phyloP scores from a whole-genome alignment of 1,139 yeast species.

The Scheffersomyces cryptocercus region DNA sequence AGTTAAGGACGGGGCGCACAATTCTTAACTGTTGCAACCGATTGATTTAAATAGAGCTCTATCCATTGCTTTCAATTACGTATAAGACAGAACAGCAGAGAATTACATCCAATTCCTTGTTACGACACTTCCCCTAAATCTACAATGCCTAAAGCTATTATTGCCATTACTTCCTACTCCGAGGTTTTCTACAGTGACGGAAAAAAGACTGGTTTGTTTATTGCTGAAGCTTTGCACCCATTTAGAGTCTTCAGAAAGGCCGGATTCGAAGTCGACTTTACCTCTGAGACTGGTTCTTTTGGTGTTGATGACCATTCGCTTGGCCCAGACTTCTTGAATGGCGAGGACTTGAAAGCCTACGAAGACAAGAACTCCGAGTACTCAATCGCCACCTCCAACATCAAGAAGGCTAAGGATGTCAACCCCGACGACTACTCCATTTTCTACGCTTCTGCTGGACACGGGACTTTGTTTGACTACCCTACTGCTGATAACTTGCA shows the following conservation, averaged over 20 bases:
- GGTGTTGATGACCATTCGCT: conserved; percentile 59
- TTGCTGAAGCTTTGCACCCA: conserved; percentile 60
- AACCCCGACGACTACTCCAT: conserved; percentile 50
- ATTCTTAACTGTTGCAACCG: too few species aligned
- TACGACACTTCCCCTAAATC: background rate
- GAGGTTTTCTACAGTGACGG: conserved; percentile 58
- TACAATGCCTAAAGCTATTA: conserved; percentile 39
- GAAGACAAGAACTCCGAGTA: conserved; percentile 42
- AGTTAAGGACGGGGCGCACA: too few species aligned
- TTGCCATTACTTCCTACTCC: conserved; percentile 53
- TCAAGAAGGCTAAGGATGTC: conserved; percentile 46
- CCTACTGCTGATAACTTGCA: conserved; percentile 53
- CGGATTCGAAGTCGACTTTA: conserved; percentile 55
- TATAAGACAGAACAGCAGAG: too few species aligned
- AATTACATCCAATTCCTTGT: too few species aligned
- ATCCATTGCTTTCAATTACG: too few species aligned
- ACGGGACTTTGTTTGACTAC: conserved; percentile 60
- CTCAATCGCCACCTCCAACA: conserved; percentile 29
- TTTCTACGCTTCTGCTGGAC: conserved; percentile 67
- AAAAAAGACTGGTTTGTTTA: conserved; percentile 55
- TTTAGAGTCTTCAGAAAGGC: conserved; percentile 44
- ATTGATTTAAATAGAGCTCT: too few species aligned
- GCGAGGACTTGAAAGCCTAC: conserved; percentile 40
- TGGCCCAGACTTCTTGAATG: conserved; percentile 37
- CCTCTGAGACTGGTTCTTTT: conserved; percentile 56